Conservation (phyloP, 2,329 filamentous ascomycete genomes). For the Setomelanomma holmii region DNA sequence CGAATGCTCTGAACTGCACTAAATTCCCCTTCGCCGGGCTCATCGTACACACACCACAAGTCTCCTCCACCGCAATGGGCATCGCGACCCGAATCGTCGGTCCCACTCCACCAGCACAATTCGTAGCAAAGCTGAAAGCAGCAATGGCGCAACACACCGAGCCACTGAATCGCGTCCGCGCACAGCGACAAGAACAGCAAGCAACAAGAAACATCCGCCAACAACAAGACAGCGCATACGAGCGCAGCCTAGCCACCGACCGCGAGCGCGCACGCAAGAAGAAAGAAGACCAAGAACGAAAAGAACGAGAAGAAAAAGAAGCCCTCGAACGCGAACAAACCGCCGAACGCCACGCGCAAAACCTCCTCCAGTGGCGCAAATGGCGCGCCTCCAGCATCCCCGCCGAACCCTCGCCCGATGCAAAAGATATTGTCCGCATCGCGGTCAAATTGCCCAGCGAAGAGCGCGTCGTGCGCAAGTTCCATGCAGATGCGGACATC, state of each 20-base stretch:
- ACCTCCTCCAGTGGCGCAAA: conserved; percentile 73
- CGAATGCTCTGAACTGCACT: conserved; percentile 84
- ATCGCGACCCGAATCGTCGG: conserved; percentile 82
- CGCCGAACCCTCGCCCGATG: conserved; percentile 69
- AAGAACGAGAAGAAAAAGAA: conserved; percentile 68
- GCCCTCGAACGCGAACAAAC: conserved; percentile 70
- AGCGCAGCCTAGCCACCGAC: conserved; percentile 87
- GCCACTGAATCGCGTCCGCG: conserved; percentile 76
- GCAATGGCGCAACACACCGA: conserved; percentile 79
- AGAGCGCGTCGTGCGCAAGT: conserved; percentile 80
- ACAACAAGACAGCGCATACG: conserved; percentile 92
- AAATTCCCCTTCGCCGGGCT: conserved; percentile 91
- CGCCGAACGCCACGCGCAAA: conserved; percentile 62
- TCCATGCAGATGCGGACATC: conserved; percentile 71
- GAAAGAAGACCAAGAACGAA: conserved; percentile 74
- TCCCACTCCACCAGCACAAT: conserved; percentile 71
- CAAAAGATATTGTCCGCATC: conserved; percentile 75
- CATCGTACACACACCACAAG: conserved; percentile 84
- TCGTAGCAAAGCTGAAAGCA: conserved; percentile 75
- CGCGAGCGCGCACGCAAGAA: conserved; percentile 80
- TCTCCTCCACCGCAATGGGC: conserved; percentile 87
- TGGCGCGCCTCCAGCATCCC: conserved; percentile 77
- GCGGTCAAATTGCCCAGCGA: conserved; percentile 45
- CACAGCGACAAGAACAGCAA: conserved; percentile 79
- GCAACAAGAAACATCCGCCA: conserved; percentile 80